Conservation (phyloP, 345 rosid genomes). For the Lepidium didymum region DNA sequence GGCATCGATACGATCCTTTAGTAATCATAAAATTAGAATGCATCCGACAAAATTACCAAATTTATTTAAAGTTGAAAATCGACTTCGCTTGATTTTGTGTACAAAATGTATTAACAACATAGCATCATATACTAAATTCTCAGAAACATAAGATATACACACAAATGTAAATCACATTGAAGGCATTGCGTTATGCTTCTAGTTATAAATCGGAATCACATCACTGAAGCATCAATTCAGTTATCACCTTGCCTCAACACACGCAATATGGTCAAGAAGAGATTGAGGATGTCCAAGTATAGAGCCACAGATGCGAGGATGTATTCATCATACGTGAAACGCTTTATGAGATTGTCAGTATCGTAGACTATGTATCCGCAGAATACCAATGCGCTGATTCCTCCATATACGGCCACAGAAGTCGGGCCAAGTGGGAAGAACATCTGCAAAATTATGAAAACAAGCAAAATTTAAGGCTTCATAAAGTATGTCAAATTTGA, state of each 20-base stretch:
- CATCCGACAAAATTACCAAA: not conserved
- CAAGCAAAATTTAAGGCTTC: not conserved
- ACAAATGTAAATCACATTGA: constrained; percentile 14
- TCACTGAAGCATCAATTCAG: constrained; percentile 19
- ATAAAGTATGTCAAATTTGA: not conserved
- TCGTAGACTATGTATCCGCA: constrained; percentile 87
- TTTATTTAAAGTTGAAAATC: not conserved
- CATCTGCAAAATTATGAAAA: constrained; percentile 37
- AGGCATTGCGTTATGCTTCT: not conserved
- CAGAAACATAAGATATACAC: constrained; percentile 11
- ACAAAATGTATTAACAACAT: not conserved
- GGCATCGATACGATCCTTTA: not conserved
- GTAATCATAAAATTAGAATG: not conserved
- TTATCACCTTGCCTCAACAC: constrained; percentile 55
- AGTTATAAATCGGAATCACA: not conserved
- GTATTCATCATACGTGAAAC: constrained; percentile 88
- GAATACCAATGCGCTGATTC: constrained; percentile 75
- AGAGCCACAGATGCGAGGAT: constrained; percentile 84
- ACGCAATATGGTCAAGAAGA: constrained; percentile 83
- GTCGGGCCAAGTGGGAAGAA: constrained; percentile 87
- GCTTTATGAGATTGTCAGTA: constrained; percentile 87
- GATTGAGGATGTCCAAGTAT: constrained; percentile 84
- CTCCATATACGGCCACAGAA: constrained; percentile 69
- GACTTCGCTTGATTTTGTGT: constrained; percentile 3
- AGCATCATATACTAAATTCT: not conserved